Evolutionary conservation across 768 basidiomycete genomes (phyloP), one percentile per base, ranked within the genome.

Genomic region (Kockovaella imperatae): DNA sequence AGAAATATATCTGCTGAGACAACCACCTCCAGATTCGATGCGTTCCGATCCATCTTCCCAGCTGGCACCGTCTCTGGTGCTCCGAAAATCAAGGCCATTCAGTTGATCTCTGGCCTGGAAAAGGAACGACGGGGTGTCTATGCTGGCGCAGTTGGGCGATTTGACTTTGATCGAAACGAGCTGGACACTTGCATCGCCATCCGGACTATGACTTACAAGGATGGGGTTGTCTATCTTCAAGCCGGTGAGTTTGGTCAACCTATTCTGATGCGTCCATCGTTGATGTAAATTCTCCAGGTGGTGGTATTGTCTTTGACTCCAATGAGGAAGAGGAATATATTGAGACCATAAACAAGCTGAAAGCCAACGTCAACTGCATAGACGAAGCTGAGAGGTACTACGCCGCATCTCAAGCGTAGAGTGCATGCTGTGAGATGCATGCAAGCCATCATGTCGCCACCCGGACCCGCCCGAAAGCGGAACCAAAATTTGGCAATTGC

Each of bases 141-240:
- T 59, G 95, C 90, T 5, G 95, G 95, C 25, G 95, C 88, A 2
- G 90, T 97, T 14, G 95, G 95, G n/a, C 82, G 89, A 44, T 97
- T 91, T 70, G 91, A 97, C 72, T 96, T 97, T 71, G 70, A 74
- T 53, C 45, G 59, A 21, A 87, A 97, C 68, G 83, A 84, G 64
- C 88, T 97, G 85, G 95, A 99, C 70, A 95, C 88, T 0, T 97
- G 93, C 73, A 99, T 99, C 62, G 93, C 95, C 4, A 97, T 99
- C 60, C 81, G 95, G 26, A 97, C 91, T 4, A 97, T 96, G 88
- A 80, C 83, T 1, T 96, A 95, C 77, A 96, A 95, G 72, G 79
- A 90, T 57, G 89, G 90, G 2, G 76, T 81, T 17, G 73, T 66
- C 0, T 97, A 96, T 70, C 74, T 97, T 38, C 91, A 96, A 68